phyloP scores from a whole-genome alignment of 2,329 filamentous ascomycete genomes.

The Blastomyces silverae region DNA sequence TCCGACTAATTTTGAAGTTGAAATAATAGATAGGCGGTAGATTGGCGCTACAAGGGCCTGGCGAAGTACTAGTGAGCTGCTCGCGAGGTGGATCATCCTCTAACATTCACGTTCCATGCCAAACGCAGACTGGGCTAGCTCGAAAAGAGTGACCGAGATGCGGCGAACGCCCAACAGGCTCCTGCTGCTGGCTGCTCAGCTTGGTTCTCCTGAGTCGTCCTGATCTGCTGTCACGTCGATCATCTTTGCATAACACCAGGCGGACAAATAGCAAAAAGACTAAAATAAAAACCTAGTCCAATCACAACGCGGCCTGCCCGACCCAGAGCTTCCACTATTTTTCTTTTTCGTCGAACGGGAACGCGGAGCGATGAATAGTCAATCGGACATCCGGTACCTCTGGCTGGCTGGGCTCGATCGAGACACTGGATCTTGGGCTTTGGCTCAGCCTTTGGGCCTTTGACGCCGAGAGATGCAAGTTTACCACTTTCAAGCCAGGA shows the following conservation, averaged over 20 bases:
- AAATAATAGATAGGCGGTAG: constrained; percentile 10
- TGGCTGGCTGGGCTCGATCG: constrained; percentile 8
- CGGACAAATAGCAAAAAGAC: constrained; percentile 3
- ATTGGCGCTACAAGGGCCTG: constrained; percentile 1
- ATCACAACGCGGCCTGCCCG: constrained; percentile 11
- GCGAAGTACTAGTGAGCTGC: constrained; percentile 8
- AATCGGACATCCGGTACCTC: constrained; percentile 7
- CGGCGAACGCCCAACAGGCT: background rate
- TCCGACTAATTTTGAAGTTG: constrained; percentile 10
- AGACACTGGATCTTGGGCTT: constrained; percentile 5
- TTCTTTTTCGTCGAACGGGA: constrained; percentile 4
- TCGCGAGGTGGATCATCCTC: constrained; percentile 13
- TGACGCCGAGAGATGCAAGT: background rate
- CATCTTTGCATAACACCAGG: constrained; percentile 11
- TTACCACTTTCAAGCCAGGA: constrained; percentile 6
- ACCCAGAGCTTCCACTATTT: constrained; percentile 6
- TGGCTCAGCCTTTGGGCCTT: background rate
- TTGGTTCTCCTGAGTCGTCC: constrained; percentile 8
- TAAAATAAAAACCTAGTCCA: background rate
- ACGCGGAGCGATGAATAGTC: constrained; percentile 7
- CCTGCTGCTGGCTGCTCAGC: constrained; percentile 6
- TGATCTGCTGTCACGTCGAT: constrained; percentile 16
- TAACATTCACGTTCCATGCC: constrained; percentile 8
- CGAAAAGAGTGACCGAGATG: background rate
- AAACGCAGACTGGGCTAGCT: constrained; percentile 2